Percentiles rank a stretch among this genome's conserved stretches.
phyloP scores from a whole-genome alignment of 192 early-diverging fungal species.

The Podila epigama region DNA sequence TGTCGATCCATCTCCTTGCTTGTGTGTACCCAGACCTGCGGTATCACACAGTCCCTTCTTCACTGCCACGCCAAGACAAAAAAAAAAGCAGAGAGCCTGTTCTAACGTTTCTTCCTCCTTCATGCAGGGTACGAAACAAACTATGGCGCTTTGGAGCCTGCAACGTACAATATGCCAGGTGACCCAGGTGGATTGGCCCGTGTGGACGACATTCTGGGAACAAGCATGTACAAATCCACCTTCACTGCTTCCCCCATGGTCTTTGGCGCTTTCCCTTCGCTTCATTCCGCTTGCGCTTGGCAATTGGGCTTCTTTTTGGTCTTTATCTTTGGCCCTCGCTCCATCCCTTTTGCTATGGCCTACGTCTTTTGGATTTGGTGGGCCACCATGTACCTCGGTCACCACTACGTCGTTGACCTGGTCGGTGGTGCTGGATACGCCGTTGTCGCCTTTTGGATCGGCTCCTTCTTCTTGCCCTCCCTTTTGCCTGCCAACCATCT shows the following conservation, averaged over 20 bases:
- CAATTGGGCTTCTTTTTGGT: slow-evolving; percentile 68
- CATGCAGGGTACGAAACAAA: slow-evolving; percentile 71
- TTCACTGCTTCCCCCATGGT: slow-evolving; percentile 76
- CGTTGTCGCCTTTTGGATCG: slow-evolving; percentile 60
- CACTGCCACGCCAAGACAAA: background rate
- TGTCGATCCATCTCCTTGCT: no score
- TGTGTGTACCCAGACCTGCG: no score
- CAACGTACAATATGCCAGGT: slow-evolving; percentile 70
- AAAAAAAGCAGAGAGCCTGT: background rate
- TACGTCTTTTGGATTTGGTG: slow-evolving; percentile 83
- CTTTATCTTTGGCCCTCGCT: slow-evolving; percentile 52
- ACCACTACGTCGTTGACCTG: slow-evolving; percentile 79
- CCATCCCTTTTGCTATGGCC: slow-evolving; percentile 49
- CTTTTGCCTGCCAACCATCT: slow-evolving; percentile 27
- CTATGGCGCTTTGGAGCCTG: slow-evolving; percentile 66
- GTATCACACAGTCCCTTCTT: no score
- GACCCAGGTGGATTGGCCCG: slow-evolving; percentile 72
- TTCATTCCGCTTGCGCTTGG: slow-evolving; percentile 76
- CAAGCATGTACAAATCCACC: slow-evolving; percentile 65
- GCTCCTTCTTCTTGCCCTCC: slow-evolving; percentile 53
- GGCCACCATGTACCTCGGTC: slow-evolving; percentile 80
- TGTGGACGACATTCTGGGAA: slow-evolving; percentile 71
- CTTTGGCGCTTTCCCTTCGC: slow-evolving; percentile 79
- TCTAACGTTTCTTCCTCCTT: slow-evolving; percentile 4
- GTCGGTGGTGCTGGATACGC: slow-evolving; percentile 73